These are phyloP conservation scores for Botryotinia convoluta DNA, from an alignment of 2,329 filamentous ascomycete species.

Conservation along the genomic window DNA sequence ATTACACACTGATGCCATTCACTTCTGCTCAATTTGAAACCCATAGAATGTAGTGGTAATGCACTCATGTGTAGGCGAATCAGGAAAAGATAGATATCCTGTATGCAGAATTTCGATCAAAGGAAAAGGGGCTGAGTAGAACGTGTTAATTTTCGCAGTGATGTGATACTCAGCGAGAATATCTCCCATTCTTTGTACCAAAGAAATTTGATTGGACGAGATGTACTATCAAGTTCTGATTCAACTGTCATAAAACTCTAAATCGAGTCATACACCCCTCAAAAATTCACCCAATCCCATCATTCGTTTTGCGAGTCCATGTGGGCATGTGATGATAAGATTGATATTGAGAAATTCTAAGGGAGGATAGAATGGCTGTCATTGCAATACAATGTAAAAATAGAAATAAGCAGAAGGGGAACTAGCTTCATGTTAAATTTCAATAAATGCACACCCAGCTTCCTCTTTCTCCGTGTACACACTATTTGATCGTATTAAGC, in stretches of 20 bases:
- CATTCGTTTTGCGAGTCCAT: not conserved
- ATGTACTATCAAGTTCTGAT: not conserved
- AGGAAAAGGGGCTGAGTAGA: not conserved
- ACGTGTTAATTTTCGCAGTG: not conserved
- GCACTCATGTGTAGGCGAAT: not conserved
- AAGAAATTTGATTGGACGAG: not conserved
- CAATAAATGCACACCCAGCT: not conserved
- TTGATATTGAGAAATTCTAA: not conserved
- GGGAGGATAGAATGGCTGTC: not conserved
- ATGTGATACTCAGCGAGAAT: not conserved
- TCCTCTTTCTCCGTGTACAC: not conserved
- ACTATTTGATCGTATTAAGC: not conserved
- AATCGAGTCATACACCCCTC: not conserved
- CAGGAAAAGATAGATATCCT: too few species aligned
- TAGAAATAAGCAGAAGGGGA: not conserved
- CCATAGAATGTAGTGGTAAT: not conserved
- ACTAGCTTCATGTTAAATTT: accelerated
- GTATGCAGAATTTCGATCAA: not conserved
- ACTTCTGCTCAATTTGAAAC: not conserved
- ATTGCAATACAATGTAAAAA: not conserved
- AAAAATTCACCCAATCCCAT: not conserved
- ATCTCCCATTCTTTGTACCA: not conserved
- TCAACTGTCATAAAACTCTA: not conserved
- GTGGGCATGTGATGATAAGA: not conserved
- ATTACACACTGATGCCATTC: not conserved